These are phyloP conservation scores for Boechera stricta DNA, from an alignment of 345 rosid species.

Conservation along the genomic window DNA sequence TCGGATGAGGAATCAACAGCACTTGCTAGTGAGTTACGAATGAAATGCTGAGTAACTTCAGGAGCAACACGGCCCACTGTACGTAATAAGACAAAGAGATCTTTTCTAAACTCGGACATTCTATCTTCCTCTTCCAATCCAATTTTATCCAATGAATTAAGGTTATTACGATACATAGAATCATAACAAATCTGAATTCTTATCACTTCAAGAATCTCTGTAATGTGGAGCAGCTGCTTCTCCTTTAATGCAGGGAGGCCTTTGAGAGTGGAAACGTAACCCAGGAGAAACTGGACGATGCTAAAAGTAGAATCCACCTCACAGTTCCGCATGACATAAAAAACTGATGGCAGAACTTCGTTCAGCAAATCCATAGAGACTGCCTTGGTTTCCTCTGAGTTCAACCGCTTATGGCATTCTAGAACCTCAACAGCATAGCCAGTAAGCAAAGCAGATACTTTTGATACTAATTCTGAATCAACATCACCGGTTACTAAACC, in stretches of 20 bases:
- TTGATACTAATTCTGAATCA: conserved; percentile 70
- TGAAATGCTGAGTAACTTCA: conserved; percentile 73
- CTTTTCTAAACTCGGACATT: conserved; percentile 87
- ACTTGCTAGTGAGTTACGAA: conserved; percentile 70
- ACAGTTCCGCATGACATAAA: conserved; percentile 70
- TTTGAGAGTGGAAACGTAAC: conserved; percentile 84
- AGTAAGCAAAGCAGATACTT: conserved; percentile 69
- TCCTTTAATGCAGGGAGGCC: conserved; percentile 71
- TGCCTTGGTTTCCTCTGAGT: conserved; percentile 62
- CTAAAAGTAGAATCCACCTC: conserved; percentile 72
- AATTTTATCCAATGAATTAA: conserved; percentile 74
- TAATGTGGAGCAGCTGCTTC: conserved; percentile 67
- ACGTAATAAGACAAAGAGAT: conserved; percentile 79
- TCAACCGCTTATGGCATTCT: conserved; percentile 78
- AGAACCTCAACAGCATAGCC: conserved; percentile 86
- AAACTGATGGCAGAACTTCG: conserved; percentile 88
- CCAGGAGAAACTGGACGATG: conserved; percentile 76
- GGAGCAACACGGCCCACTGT: conserved; percentile 88
- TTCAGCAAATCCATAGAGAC: conserved; percentile 70
- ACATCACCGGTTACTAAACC: conserved; percentile 62
- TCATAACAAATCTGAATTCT: conserved; percentile 74
- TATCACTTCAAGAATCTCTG: conserved; percentile 84
- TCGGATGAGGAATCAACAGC: conserved; percentile 66
- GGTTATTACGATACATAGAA: conserved; percentile 71
- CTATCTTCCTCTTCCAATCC: conserved; percentile 93